Conservation (phyloP, 805 yeast species). For the Candida nemodendra region DNA sequence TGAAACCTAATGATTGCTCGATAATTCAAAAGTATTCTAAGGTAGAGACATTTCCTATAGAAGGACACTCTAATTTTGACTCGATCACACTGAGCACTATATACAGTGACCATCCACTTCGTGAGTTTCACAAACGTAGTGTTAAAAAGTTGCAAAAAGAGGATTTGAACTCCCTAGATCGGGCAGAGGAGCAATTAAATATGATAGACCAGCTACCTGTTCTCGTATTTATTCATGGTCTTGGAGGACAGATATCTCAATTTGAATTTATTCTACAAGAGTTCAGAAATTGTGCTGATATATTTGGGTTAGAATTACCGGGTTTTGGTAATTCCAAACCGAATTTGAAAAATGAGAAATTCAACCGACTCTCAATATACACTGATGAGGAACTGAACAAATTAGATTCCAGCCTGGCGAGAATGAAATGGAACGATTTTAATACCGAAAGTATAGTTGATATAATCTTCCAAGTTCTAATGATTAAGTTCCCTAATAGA, state of each 20-base stretch:
- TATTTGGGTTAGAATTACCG: conserved; percentile 77
- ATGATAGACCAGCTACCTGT: conserved; percentile 54
- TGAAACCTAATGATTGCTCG: conserved; percentile 57
- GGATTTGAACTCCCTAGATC: conserved; percentile 15
- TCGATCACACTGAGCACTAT: conserved; percentile 40
- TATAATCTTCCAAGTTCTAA: conserved; percentile 38
- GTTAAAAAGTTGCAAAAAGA: conserved; percentile 13
- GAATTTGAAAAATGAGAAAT: conserved; percentile 7
- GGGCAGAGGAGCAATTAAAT: conserved; percentile 23
- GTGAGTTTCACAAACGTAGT: conserved; percentile 33
- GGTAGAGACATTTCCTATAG: conserved; percentile 39
- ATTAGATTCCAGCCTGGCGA: conserved; percentile 29
- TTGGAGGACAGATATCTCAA: conserved; percentile 88
- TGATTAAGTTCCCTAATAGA: conserved; percentile 41
- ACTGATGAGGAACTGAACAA: conserved; percentile 17
- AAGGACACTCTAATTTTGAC: conserved; percentile 23
- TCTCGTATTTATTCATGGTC: conserved; percentile 73
- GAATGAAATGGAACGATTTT: conserved; percentile 42
- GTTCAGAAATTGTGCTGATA: conserved; percentile 59
- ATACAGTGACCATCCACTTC: conserved; percentile 52
- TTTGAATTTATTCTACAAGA: conserved; percentile 71
- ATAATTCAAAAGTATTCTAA: conserved; percentile 47
- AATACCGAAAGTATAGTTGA: conserved; percentile 40
- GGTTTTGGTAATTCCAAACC: conserved; percentile 71
- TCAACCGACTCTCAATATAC: conserved; percentile 24